Evolutionary conservation across 352 stramenopile species (phyloP).

Genomic region (Phytophthora cryptogea): DNA sequence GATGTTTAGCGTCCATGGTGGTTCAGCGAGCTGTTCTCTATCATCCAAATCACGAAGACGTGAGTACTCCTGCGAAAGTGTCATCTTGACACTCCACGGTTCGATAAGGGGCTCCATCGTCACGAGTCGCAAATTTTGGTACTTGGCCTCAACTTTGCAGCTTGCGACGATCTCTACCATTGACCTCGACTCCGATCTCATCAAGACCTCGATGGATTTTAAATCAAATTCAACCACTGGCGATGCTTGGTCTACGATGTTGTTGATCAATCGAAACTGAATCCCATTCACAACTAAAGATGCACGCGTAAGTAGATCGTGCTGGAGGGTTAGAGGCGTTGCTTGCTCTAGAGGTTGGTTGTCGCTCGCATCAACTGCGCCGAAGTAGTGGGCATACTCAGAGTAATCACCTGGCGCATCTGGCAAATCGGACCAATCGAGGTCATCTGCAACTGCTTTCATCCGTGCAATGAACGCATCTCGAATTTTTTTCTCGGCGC

Average conservation of each 20-base stretch:
- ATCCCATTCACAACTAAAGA: constrained; percentile 44
- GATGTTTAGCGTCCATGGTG: constrained; percentile 65
- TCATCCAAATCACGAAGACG: constrained; percentile 26
- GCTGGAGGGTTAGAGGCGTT: constrained; percentile 2
- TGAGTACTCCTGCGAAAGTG: constrained; percentile 38
- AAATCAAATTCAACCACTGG: constrained; percentile 71
- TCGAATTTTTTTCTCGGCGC: constrained; percentile 49
- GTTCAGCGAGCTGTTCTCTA: constrained; percentile 11
- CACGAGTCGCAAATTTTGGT: constrained; percentile 85
- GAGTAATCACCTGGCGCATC: constrained; percentile 36
- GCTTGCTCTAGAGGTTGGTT: constrained; percentile 13
- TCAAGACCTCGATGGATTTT: constrained; percentile 40
- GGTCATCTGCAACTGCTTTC: constrained; percentile 44
- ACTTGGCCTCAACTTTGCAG: constrained; percentile 73
- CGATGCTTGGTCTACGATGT: constrained; percentile 81
- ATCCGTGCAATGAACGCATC: constrained; percentile 40
- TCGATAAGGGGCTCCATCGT: constrained; percentile 83
- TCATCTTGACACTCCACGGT: constrained; percentile 65
- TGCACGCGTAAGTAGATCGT: constrained; percentile 35
- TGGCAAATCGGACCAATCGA: constrained; percentile 48
- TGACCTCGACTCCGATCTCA: constrained; percentile 38
- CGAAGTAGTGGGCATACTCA: constrained; percentile 45
- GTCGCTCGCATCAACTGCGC: constrained; percentile 17
- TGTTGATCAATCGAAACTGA: constrained; percentile 82
- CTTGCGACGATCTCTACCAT: constrained; percentile 41